phyloP scores from a whole-genome alignment of 225 moss, liverwort and hornwort genomes.

The Bryum argenteum region DNA sequence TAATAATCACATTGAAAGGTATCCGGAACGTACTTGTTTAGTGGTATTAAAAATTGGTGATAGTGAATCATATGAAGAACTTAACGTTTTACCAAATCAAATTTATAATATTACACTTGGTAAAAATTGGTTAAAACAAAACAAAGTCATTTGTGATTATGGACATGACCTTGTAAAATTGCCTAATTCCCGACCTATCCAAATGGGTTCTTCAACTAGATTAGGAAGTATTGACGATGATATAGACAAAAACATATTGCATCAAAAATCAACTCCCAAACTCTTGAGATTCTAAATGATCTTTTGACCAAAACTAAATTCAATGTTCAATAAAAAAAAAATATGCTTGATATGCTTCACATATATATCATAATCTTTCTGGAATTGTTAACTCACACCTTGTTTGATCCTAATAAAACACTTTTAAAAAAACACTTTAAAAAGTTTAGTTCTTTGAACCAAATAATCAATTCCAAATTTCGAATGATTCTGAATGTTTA shows the following conservation, averaged over 20 bases:
- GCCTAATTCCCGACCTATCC: conserved; percentile 24
- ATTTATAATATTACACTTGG: conserved; percentile 41
- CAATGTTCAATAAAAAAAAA: too few species aligned
- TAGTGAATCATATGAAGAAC: conserved; percentile 30
- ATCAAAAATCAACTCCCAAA: background rate
- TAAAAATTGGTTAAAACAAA: conserved; percentile 35
- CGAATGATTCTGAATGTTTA: too few species aligned
- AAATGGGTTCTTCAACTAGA: conserved; percentile 3
- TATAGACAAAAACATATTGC: background rate
- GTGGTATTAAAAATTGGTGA: conserved; percentile 34
- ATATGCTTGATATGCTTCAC: too few species aligned
- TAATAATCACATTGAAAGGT: conserved; percentile 36
- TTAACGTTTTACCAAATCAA: conserved; percentile 34
- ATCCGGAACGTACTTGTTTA: conserved; percentile 25
- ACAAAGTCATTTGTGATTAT: conserved; percentile 43
- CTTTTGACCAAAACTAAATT: too few species aligned
- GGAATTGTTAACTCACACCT: too few species aligned
- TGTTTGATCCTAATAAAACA: too few species aligned
- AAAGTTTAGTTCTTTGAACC: too few species aligned
- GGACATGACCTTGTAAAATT: conserved; percentile 33
- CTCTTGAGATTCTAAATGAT: background rate
- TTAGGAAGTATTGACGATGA: background rate
- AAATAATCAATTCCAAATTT: too few species aligned
- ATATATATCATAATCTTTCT: too few species aligned
- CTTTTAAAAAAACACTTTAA: too few species aligned